Evolutionary conservation across 331 rosid genomes (phyloP).

Genomic region (Malus hybrid): DNA sequence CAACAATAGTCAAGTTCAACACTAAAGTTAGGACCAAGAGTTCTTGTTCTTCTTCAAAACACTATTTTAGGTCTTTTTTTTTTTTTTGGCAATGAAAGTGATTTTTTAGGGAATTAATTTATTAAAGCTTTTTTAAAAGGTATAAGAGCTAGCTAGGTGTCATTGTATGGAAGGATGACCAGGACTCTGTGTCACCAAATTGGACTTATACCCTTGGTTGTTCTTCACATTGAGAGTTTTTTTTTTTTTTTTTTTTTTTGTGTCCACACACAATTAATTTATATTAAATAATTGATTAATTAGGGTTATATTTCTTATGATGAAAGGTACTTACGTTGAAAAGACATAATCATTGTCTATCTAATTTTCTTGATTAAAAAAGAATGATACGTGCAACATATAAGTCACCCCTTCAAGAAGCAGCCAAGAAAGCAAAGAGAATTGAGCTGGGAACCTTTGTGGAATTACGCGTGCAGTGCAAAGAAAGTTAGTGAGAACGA

Average conservation of each 20-base stretch:
- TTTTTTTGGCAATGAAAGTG: too few relatives aligned
- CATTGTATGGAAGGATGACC: neutral
- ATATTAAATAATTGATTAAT: neutral
- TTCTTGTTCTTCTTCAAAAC: too few relatives aligned
- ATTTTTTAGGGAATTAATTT: too few relatives aligned
- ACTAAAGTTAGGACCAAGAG: too few relatives aligned
- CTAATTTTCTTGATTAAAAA: neutral
- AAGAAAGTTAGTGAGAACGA: conserved; percentile 14
- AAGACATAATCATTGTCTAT: conserved; percentile 33
- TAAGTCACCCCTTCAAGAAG: conserved; percentile 19
- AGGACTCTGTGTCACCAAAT: neutral
- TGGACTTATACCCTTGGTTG: neutral
- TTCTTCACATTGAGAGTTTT: too few relatives aligned
- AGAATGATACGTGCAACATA: neutral
- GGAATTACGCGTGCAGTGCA: neutral
- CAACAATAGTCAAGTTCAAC: too few relatives aligned
- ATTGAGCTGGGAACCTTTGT: conserved; percentile 23
- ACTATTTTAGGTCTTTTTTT: too few relatives aligned
- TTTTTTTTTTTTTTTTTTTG: too few relatives aligned
- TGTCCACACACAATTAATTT: neutral
- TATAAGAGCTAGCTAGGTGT: neutral
- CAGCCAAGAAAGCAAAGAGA: conserved; percentile 20
- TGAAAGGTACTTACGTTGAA: conserved; percentile 31
- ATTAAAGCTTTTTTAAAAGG: too few relatives aligned
- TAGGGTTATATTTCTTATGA: conserved; percentile 9